Conservation (phyloP, 2,329 filamentous ascomycete species). For the Nakataea oryzae region DNA sequence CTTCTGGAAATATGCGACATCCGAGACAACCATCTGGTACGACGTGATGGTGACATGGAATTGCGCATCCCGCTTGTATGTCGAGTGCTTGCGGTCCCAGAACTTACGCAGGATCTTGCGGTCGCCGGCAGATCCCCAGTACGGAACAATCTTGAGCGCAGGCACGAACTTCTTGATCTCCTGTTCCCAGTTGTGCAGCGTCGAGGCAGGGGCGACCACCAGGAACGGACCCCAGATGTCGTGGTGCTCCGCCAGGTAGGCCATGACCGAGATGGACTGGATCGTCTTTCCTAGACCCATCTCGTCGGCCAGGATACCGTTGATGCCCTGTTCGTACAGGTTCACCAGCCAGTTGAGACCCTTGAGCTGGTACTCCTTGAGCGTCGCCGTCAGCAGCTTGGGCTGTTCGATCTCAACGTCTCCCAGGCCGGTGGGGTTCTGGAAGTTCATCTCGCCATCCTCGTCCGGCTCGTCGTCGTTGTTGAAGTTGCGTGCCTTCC, state of each 20-base stretch:
- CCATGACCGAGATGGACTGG: constrained; percentile 98
- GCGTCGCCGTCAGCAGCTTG: constrained; percentile 81
- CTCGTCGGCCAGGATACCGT: constrained; percentile 95
- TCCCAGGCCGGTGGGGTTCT: constrained; percentile 91
- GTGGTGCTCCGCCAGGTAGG: constrained; percentile 92
- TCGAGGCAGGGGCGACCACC: constrained; percentile 91
- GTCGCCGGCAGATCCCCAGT: constrained; percentile 92
- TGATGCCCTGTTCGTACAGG: constrained; percentile 98
- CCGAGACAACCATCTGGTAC: constrained; percentile 92
- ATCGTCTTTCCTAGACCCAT: constrained; percentile 99
- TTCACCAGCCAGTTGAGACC: constrained; percentile 99
- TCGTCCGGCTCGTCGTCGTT: constrained; percentile 60
- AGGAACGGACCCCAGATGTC: constrained; percentile 98
- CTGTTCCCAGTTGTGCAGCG: constrained; percentile 98
- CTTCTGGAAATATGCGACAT: constrained; percentile 97
- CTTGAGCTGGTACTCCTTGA: constrained; percentile 98
- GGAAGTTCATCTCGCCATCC: constrained; percentile 98
- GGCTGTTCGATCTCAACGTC: constrained; percentile 92
- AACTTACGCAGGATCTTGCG: constrained; percentile 96
- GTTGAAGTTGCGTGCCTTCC: constrained; percentile 90
- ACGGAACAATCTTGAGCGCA: constrained; percentile 86
- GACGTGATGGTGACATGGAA: constrained; percentile 97
- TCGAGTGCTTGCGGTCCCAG: constrained; percentile 96
- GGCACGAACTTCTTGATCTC: constrained; percentile 95
- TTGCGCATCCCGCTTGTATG: constrained; percentile 83